Evolutionary conservation across 805 yeast genomes (phyloP).

Genomic region (Ascoidea rubescens): DNA sequence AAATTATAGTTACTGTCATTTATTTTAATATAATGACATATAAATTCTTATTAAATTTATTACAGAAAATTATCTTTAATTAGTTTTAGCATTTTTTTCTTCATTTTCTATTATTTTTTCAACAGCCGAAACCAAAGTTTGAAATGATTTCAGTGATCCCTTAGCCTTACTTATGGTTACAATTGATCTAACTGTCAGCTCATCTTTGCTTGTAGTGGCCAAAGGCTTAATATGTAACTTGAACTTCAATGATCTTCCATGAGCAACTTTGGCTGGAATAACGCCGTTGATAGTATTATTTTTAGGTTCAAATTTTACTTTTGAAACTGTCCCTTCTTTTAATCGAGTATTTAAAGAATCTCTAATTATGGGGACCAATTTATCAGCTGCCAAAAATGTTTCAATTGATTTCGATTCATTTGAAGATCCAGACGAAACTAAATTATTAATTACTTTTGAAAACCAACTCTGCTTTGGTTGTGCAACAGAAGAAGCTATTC

Average conservation of each 20-base stretch:
- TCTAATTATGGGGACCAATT: slow-evolving; percentile 16
- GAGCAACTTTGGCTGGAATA: slow-evolving; percentile 31
- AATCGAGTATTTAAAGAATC: slow-evolving; percentile 30
- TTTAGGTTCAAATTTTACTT: slow-evolving; percentile 28
- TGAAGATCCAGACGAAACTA: slow-evolving; percentile 9
- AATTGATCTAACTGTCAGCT: slow-evolving; percentile 17
- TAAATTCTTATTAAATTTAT: neutral
- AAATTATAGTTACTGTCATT: neutral
- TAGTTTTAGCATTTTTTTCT: slow-evolving; percentile 13
- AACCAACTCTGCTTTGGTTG: slow-evolving; percentile 20
- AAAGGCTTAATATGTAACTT: slow-evolving; percentile 23
- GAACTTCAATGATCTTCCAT: slow-evolving; percentile 32
- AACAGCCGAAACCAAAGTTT: slow-evolving; percentile 27
- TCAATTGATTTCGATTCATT: slow-evolving; percentile 11
- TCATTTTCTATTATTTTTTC: slow-evolving; percentile 31
- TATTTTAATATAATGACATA: neutral
- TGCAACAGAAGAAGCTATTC: neutral
- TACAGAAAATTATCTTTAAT: too few relatives aligned
- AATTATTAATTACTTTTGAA: slow-evolving; percentile 22
- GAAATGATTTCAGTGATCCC: slow-evolving; percentile 33
- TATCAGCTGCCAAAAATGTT: slow-evolving; percentile 7
- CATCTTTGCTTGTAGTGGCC: neutral
- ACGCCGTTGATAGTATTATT: slow-evolving; percentile 29
- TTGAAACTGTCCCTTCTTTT: slow-evolving; percentile 34
- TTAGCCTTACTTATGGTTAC: slow-evolving; percentile 27